Evolutionary conservation across 2,329 filamentous ascomycete species (phyloP), one percentile per base, ranked within the genome.

Genomic region (Fusarium sp.): DNA sequence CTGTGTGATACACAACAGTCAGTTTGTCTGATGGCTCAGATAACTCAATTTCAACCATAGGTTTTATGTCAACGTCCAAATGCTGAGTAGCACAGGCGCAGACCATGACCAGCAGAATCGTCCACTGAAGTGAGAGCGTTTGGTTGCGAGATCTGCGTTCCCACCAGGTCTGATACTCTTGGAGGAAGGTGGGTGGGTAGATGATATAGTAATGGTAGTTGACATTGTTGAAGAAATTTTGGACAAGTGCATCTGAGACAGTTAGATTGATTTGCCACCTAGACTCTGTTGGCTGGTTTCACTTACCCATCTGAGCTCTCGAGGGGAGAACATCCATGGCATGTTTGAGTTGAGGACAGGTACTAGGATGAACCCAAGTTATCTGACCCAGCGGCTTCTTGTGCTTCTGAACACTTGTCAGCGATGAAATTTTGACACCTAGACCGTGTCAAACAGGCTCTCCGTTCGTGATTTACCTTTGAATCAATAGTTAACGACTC

Each of bases 171-270:
- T 76, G 69, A 51, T 81, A 81, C 30, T 81, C 79, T 48, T 77
- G 74, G 5, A 79, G 59, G 45, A 81, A 81, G 7, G 68, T 69
- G 1, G 76, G 68, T 1, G 80, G 77, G 52, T 81, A 79, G 44
- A 81, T 74, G 54, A 80, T 79, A 67, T 81, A 81, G 74, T 79
- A 79, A 51, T 80, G 79, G 34, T 75, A 80, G 55, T 81, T 81
- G 63, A 79, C 77, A 24, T 74, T 74, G 53, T 75, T 72, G 24
- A 81, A 70, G 51, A 81, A 81, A 66, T 78, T 80, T 38, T 81
- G 76, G 8, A 81, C 76, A 16, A 81, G 72, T 3, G 73, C 69
- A 58, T 81, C 80, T 81, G 9, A 20, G 2, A 3, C 13, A 6
- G 27, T 72, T 12, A 72, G 62, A 4, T 12, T 3, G 5, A 20